A percentile compares a stretch with the other conserved stretches of the same genome.
Conservation (phyloP, 805 yeast species). For the Saccharomyces kudriavzevii region DNA sequence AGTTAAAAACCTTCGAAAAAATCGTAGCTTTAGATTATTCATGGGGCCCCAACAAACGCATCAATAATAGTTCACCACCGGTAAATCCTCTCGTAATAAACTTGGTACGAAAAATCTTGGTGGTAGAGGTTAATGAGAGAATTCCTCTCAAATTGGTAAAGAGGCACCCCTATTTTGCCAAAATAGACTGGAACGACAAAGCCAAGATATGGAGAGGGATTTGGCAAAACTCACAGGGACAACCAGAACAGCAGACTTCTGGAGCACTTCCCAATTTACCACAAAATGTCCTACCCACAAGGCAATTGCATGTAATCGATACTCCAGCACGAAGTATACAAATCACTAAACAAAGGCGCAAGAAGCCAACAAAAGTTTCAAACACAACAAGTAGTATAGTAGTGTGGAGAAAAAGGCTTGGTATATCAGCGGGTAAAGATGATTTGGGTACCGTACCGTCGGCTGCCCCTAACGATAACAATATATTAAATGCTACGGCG, state of each 20-base stretch:
- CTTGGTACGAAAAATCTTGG: constrained; percentile 57
- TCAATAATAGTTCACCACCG: not conserved
- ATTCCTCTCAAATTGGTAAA: constrained; percentile 50
- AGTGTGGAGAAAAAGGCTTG: constrained; percentile 31
- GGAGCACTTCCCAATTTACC: constrained; percentile 8
- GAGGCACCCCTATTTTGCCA: constrained; percentile 62
- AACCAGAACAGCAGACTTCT: constrained; percentile 8
- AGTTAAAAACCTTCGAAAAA: constrained; percentile 79
- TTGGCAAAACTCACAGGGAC: constrained; percentile 48
- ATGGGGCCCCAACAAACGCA: constrained; percentile 34
- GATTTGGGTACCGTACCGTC: not conserved
- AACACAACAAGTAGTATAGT: constrained; percentile 31
- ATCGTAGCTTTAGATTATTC: constrained; percentile 70
- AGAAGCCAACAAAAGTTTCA: constrained; percentile 23
- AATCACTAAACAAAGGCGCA: constrained; percentile 22
- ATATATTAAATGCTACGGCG: not conserved
- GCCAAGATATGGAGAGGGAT: constrained; percentile 64
- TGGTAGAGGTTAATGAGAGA: constrained; percentile 64
- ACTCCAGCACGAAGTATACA: constrained; percentile 23
- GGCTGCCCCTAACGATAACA: not conserved
- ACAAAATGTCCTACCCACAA: constrained; percentile 13
- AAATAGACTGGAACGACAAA: constrained; percentile 58
- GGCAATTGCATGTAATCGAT: constrained; percentile 25
- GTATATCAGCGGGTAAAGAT: constrained; percentile 14
- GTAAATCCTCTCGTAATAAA: constrained; percentile 56